These are phyloP conservation scores for Plasmodium vivax DNA, from an alignment of 169 alveolate genomes.

Conservation along the genomic window DNA sequence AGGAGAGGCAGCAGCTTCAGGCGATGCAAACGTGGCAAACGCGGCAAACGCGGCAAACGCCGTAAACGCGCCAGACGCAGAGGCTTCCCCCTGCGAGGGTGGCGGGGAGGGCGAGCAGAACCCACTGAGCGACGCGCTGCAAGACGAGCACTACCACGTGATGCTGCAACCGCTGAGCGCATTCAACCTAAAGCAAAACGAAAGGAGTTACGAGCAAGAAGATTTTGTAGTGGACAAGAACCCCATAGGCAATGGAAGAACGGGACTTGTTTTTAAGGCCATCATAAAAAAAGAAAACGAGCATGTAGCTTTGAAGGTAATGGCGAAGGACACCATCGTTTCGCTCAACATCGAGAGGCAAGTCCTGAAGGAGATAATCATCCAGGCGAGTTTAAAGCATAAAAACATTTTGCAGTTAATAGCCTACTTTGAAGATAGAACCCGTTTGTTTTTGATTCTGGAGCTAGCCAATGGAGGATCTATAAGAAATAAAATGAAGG, in stretches of 20 bases:
- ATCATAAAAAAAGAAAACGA: conserved; percentile 63
- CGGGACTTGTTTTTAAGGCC: conserved; percentile 70
- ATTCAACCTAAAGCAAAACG: conserved; percentile 54
- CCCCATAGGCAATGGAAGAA: conserved; percentile 74
- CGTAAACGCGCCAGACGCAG: background rate
- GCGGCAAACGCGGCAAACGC: no score
- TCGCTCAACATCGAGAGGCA: conserved; percentile 73
- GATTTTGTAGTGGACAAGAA: conserved; percentile 64
- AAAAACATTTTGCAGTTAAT: conserved; percentile 88
- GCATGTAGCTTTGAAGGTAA: conserved; percentile 52
- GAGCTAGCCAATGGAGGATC: conserved; percentile 94
- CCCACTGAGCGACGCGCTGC: background rate
- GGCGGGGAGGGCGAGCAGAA: background rate
- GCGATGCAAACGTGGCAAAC: background rate
- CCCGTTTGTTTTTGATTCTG: conserved; percentile 90
- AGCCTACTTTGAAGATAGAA: conserved; percentile 93
- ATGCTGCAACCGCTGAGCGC: conserved; percentile 66
- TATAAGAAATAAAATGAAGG: conserved; percentile 82
- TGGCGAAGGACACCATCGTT: conserved; percentile 60
- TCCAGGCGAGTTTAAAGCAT: conserved; percentile 91
- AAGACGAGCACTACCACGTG: background rate
- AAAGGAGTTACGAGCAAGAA: conserved; percentile 38
- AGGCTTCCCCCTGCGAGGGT: background rate
- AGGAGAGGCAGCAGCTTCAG: background rate
- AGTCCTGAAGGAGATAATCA: conserved; percentile 92